Evolutionary conservation across 768 basidiomycete genomes (phyloP), one percentile per base, ranked within the genome.

Genomic region (Ramaria sp.): DNA sequence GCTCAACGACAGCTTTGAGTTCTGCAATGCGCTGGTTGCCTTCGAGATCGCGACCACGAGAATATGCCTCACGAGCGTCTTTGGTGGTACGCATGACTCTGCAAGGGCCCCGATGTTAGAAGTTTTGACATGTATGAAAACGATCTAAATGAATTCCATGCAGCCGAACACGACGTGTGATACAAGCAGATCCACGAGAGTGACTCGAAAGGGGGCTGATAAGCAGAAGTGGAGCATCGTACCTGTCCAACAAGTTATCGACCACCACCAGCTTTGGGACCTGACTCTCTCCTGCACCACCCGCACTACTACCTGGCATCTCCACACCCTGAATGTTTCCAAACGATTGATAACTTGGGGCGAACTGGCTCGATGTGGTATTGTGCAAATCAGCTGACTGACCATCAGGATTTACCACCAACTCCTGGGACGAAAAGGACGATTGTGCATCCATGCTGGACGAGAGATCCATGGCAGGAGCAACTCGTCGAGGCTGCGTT

Each of bases 1-100:
- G 46, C n/a, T 57, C 55, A 20, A 57, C 55, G 45, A 50, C 46
- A 48, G 45, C 55, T 30, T 57, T 57, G 42, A 57, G 55, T 27
- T 57, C 55, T 33, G 55, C 55, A 19, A 50, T 15, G 45, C 55
- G 55, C 31, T 57, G 55, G n/a, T 49, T 57, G 19, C 46, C 55
- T 22, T 57, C 55, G 17, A 13, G n/a, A 50, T 49, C 48, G 11
- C 55, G 55, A 20, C 46, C 45, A 15, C 34, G 46, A 33, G 55
- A 37, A 22, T 22, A 57, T 15, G 55, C 55, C 34, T 57, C 55
- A 34, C 55, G 55, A 20, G 55, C 55, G 22, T 57, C 55, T 24
- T 57, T 30, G 22, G 55, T 57, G 22, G 55, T 57, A 19, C 55
- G 47, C 17, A 57, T 49, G 24, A 49, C 47, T 34, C 55, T 57